A percentile compares a stretch with the other conserved stretches of the same genome.
These are phyloP conservation scores for Nemania sp. DNA, from an alignment of 2,329 filamentous ascomycete species.

Conservation along the genomic window DNA sequence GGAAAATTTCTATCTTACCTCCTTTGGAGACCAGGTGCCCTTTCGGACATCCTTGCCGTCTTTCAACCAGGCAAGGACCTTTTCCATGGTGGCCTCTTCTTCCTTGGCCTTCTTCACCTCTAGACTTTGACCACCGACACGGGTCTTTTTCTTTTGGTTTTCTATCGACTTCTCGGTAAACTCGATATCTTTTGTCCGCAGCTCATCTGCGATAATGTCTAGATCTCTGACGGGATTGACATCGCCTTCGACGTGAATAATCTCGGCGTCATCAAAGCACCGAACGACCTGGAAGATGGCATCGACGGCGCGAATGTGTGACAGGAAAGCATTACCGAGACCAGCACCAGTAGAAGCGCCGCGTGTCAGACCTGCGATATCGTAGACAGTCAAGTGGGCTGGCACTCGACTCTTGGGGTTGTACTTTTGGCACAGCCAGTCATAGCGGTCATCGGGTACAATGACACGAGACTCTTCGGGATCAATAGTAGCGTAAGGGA, in stretches of 20 bases:
- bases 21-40: slow-evolving; percentile 89
- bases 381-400: slow-evolving; percentile 97
- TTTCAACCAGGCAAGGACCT: slow-evolving; percentile 84
- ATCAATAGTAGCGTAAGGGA: slow-evolving; percentile 98
- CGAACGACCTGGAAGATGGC: slow-evolving; percentile 97
- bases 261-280: slow-evolving; percentile 98
- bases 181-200: slow-evolving; percentile 98
- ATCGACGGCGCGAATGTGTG: slow-evolving; percentile 97
- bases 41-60: slow-evolving; percentile 94
- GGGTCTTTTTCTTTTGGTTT: slow-evolving; percentile 91
- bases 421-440: slow-evolving; percentile 96
- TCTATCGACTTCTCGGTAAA: slow-evolving; percentile 97
- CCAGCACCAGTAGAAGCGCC: slow-evolving; percentile 97
- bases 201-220: slow-evolving; percentile 95
- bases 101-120: slow-evolving; percentile 98
- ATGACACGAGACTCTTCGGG: slow-evolving; percentile 98
- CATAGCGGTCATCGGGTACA: slow-evolving; percentile 94
- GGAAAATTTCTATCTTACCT: slow-evolving; percentile 73
- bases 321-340: slow-evolving; percentile 97
- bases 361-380: slow-evolving; percentile 96
- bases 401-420: slow-evolving; percentile 98
- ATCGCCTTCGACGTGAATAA: slow-evolving; percentile 99
- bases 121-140: slow-evolving; percentile 91
- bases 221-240: slow-evolving; percentile 95
- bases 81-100: slow-evolving; percentile 93